Percentiles rank a stretch among this genome's conserved stretches.
Conservation (phyloP, 306 rosid species). For the Parietaria judaica region DNA sequence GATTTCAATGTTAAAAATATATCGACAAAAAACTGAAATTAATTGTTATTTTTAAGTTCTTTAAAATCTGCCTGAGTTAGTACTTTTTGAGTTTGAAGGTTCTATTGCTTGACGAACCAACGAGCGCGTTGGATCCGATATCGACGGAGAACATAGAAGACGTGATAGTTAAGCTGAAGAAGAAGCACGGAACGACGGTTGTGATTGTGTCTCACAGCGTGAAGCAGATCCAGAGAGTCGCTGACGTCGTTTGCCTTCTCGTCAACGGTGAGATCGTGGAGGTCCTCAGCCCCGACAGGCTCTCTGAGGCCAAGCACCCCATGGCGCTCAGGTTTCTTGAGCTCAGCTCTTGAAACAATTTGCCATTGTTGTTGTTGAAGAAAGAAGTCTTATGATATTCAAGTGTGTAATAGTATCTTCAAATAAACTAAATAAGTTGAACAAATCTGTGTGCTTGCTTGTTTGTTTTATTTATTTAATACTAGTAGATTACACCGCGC, state of each 20-base stretch:
- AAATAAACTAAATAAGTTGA: too few species aligned
- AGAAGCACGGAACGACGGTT: conserved; percentile 57
- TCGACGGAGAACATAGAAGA: conserved; percentile 82
- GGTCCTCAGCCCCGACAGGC: conserved; percentile 50
- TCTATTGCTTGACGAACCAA: conserved; percentile 82
- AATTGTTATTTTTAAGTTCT: too few species aligned
- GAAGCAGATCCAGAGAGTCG: conserved; percentile 83
- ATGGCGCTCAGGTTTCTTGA: conserved; percentile 78
- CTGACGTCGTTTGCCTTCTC: conserved; percentile 71
- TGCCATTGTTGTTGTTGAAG: not conserved
- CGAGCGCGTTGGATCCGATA: conserved; percentile 91
- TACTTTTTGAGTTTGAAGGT: conserved; percentile 28
- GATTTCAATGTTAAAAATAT: too few species aligned
- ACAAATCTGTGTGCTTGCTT: too few species aligned
- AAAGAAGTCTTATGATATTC: too few species aligned
- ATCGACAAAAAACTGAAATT: too few species aligned
- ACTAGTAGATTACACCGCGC: too few species aligned
- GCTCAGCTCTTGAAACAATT: conserved; percentile 43
- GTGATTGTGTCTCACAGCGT: conserved; percentile 84
- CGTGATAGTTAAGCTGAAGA: conserved; percentile 67
- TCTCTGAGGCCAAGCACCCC: conserved; percentile 74
- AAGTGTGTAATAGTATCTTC: not conserved
- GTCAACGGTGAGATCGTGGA: conserved; percentile 81
- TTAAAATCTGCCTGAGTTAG: too few species aligned
- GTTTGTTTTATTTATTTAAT: too few species aligned